These are phyloP conservation scores for Talaromyces wortmannii DNA, from an alignment of 495 filamentous ascomycete species.

Conservation along the genomic window DNA sequence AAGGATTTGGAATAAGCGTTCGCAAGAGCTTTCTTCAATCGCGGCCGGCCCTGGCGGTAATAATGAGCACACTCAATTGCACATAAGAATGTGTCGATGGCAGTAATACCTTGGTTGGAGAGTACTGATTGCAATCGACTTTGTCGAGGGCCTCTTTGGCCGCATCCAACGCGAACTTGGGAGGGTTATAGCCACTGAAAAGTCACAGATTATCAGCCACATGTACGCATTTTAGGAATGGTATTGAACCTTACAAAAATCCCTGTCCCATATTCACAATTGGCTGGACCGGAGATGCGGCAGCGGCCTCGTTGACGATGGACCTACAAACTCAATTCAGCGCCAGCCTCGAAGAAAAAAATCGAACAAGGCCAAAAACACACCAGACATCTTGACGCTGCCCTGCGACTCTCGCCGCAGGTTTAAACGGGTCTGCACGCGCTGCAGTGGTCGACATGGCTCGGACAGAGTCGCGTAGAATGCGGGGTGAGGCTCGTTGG, in stretches of 20 bases:
- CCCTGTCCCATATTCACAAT: conserved; percentile 96
- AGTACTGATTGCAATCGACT: conserved; percentile 99
- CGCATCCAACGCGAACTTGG: conserved; percentile 82
- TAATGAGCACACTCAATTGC: background rate
- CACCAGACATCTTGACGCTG: conserved; percentile 94
- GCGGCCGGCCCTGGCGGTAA: conserved; percentile 60
- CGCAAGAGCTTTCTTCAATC: conserved; percentile 85
- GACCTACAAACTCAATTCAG: conserved; percentile 48
- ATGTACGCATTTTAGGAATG: background rate
- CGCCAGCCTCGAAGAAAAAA: background rate
- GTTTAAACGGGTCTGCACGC: conserved; percentile 49
- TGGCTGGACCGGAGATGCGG: conserved; percentile 78
- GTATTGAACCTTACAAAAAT: conserved; percentile 57
- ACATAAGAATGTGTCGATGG: background rate
- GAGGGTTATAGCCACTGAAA: conserved; percentile 83
- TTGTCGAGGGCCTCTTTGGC: conserved; percentile 81
- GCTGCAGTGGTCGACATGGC: conserved; percentile 37
- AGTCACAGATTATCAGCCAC: background rate
- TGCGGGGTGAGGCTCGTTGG: conserved; percentile 4
- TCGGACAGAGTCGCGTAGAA: conserved; percentile 12
- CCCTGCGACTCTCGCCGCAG: conserved; percentile 72
- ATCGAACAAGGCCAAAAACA: conserved; percentile 5
- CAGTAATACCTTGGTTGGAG: conserved; percentile 67
- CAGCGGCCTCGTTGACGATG: conserved; percentile 89
- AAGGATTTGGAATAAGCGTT: conserved; percentile 85